Conservation (phyloP, 495 filamentous ascomycete species). For the Talaromyces nanjingensis region DNA sequence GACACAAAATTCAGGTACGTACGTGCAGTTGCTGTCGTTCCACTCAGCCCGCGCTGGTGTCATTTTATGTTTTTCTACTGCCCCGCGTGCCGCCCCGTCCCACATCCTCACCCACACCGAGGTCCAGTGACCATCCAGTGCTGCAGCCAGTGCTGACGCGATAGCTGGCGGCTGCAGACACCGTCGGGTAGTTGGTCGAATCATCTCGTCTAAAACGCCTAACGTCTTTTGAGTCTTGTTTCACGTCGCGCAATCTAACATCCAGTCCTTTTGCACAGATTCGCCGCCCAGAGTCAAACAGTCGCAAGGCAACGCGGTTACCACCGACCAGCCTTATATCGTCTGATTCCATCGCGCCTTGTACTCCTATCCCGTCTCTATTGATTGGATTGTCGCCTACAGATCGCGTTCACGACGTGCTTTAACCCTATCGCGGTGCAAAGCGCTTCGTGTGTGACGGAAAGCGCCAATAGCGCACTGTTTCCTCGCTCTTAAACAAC, state of each 20-base stretch:
- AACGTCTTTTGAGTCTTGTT: conserved; percentile 20
- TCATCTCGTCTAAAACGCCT: conserved; percentile 26
- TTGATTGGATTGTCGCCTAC: conserved; percentile 7
- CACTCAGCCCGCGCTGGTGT: background rate
- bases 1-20: background rate
- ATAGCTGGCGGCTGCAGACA: conserved; percentile 32
- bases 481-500: conserved; percentile 10
- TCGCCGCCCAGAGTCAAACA: background rate
- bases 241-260: conserved; percentile 17
- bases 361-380: background rate
- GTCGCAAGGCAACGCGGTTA: background rate
- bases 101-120: conserved; percentile 11
- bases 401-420: background rate
- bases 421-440: conserved; percentile 11
- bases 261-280: background rate
- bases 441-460: conserved; percentile 25
- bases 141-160: conserved; percentile 41
- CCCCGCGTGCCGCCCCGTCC: conserved; percentile 18
- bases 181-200: conserved; percentile 33
- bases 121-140: conserved; percentile 37
- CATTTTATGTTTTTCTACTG: background rate
- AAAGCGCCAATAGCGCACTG: conserved; percentile 11
- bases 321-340: conserved; percentile 11
- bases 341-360: background rate
- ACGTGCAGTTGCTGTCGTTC: background rate